These are phyloP conservation scores for Penicillium sumatraense DNA, from an alignment of 2,329 filamentous ascomycete genomes.

Conservation along the genomic window DNA sequence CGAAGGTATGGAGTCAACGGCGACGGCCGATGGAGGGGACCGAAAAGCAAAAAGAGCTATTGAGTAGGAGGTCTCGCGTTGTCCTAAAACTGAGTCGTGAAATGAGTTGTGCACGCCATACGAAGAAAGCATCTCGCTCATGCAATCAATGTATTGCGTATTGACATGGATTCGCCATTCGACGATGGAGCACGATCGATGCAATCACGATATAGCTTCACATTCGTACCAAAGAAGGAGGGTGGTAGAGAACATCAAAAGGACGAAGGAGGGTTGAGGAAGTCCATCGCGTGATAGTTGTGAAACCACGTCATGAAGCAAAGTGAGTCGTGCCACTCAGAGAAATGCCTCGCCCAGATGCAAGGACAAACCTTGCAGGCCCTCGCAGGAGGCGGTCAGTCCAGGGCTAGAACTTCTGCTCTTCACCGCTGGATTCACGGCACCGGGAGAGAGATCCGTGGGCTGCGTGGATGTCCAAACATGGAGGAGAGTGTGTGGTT, in stretches of 20 bases:
- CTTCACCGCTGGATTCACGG: constrained; percentile 25
- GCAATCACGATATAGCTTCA: constrained; percentile 2
- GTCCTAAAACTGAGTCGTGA: constrained; percentile 20
- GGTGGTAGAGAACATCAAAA: neutral
- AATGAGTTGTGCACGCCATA: constrained; percentile 21
- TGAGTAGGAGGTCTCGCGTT: constrained; percentile 13
- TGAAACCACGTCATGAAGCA: constrained; percentile 19
- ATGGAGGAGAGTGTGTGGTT: constrained; percentile 7
- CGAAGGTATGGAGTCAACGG: constrained; percentile 9
- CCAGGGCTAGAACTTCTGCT: constrained; percentile 15
- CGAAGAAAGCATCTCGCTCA: neutral
- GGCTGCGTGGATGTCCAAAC: constrained; percentile 27
- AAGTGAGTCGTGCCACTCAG: constrained; percentile 9
- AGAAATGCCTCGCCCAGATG: constrained; percentile 20
- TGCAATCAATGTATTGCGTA: constrained; percentile 17
- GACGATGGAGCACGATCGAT: neutral
- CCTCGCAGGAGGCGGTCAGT: constrained; percentile 36
- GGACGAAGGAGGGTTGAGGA: constrained; percentile 1
- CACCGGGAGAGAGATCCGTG: constrained; percentile 15
- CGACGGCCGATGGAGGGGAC: constrained; percentile 14
- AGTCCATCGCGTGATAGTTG: constrained; percentile 18
- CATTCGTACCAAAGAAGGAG: neutral
- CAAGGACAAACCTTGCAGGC: constrained; percentile 33
- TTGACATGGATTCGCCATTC: constrained; percentile 8
- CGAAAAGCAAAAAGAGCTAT: no score